Conservation (phyloP, 164 flowering plant genomes). For the Cinnamomum chago region DNA sequence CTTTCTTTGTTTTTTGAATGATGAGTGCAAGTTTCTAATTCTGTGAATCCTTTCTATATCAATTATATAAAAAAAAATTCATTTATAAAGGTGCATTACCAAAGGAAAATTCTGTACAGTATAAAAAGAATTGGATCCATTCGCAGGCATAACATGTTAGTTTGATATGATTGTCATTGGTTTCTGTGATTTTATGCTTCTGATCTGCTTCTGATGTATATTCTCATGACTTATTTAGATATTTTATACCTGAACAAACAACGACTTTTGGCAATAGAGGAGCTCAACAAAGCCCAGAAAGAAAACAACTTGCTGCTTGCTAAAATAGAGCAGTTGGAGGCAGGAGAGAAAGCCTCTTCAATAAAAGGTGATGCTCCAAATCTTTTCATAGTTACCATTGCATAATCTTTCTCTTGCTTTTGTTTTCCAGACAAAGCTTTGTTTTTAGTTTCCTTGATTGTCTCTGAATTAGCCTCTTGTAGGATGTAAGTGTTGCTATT, state of each 20-base stretch:
- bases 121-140: too few species aligned
- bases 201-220: constrained; percentile 7
- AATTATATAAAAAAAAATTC: too few species aligned
- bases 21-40: too few species aligned
- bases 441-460: background rate
- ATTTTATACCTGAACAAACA: constrained; percentile 63
- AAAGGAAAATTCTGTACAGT: too few species aligned
- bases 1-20: too few species aligned
- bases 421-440: too few species aligned
- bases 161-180: background rate
- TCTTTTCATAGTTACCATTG: background rate
- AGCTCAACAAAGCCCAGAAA: constrained; percentile 40
- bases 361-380: constrained; percentile 29
- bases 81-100: too few species aligned
- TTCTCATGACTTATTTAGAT: constrained; percentile 36
- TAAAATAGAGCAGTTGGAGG: constrained; percentile 44
- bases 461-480: background rate
- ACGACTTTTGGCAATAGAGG: constrained; percentile 62
- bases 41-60: too few species aligned
- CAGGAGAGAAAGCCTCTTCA: constrained; percentile 22
- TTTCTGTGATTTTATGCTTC: background rate
- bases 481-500: too few species aligned
- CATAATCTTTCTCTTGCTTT: background rate
- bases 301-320: constrained; percentile 50
- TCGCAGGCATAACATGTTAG: background rate